phyloP scores from a whole-genome alignment of 2,329 filamentous ascomycete species.

The Fusarium vanettenii region DNA sequence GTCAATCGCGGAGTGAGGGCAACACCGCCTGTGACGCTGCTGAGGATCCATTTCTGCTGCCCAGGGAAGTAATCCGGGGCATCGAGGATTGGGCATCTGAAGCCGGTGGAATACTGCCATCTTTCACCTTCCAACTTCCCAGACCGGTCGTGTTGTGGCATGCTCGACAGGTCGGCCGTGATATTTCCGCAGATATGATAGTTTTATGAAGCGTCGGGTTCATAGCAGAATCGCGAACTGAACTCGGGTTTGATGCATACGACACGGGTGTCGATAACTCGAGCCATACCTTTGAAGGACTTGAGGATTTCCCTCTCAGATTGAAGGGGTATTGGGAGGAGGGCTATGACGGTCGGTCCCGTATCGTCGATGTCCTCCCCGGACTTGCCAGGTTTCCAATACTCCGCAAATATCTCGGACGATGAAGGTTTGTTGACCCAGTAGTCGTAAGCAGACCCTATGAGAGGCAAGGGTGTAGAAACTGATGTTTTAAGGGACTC shows the following conservation, averaged over 20 bases:
- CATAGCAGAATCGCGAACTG: background rate
- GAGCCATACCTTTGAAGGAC: background rate
- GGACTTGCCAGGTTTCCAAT: background rate
- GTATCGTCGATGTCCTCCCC: background rate
- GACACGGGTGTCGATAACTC: background rate
- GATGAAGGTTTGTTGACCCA: background rate
- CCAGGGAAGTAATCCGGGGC: background rate
- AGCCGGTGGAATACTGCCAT: background rate
- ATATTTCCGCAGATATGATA: background rate
- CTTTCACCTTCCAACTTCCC: background rate
- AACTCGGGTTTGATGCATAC: background rate
- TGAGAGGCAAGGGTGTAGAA: background rate
- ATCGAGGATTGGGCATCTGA: background rate
- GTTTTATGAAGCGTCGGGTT: background rate
- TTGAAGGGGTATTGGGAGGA: background rate
- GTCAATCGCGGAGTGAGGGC: background rate
- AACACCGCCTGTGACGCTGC: background rate
- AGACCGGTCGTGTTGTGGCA: background rate
- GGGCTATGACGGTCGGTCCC: background rate
- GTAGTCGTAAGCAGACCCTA: background rate
- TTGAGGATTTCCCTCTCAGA: background rate
- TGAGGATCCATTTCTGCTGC: background rate
- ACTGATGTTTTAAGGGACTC: background rate
- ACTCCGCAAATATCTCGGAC: background rate
- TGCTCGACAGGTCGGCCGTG: background rate